Conservation (phyloP, 169 alveolate species). For the Plasmodium blacklocki region DNA sequence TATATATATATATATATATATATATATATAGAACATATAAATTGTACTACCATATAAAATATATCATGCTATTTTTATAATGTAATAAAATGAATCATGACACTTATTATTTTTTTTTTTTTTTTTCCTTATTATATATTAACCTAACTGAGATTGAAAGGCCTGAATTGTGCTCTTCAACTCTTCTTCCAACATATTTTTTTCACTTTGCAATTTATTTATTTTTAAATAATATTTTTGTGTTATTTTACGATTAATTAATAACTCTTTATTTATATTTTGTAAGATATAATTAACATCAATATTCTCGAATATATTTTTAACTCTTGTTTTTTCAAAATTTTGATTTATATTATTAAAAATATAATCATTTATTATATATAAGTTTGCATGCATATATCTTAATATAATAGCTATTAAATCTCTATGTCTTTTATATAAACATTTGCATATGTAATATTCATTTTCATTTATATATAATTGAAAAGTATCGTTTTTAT, state of each 20-base stretch:
- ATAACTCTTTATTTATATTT: conserved; percentile 46
- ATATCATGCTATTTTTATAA: neutral
- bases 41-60: too few species aligned
- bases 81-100: neutral
- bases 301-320: conserved; percentile 44
- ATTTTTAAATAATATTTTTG: conserved; percentile 22
- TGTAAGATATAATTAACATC: conserved; percentile 43
- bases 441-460: conserved; percentile 36
- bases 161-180: conserved; percentile 59
- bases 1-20: too few species aligned
- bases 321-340: conserved; percentile 21
- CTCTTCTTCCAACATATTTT: conserved; percentile 62
- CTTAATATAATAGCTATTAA: conserved; percentile 35
- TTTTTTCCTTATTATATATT: neutral
- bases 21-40: too few species aligned
- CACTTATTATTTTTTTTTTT: neutral
- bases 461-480: conserved; percentile 29
- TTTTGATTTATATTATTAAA: conserved; percentile 48
- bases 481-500: neutral
- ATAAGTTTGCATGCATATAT: conserved; percentile 64
- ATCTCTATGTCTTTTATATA: conserved; percentile 59
- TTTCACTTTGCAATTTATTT: conserved; percentile 31
- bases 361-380: conserved; percentile 47
- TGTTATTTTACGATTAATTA: conserved; percentile 18
- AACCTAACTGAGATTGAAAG: conserved; percentile 54